Conservation (phyloP, 2,329 filamentous ascomycete species). For the Magnaporthiopsis rhizophila region DNA sequence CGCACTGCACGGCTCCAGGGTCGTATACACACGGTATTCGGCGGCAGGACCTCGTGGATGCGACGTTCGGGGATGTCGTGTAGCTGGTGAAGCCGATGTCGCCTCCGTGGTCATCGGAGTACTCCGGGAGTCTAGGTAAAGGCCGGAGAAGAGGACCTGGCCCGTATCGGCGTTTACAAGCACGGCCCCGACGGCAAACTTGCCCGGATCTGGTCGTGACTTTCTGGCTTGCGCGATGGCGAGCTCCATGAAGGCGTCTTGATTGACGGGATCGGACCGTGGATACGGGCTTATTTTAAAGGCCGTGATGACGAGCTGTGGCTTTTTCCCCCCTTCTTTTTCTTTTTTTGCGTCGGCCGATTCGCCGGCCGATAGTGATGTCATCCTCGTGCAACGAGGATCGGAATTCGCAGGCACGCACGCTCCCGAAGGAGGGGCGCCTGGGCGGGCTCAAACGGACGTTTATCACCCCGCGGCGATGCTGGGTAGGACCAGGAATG, state of each 20-base stretch:
- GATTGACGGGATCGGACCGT: constrained; percentile 16
- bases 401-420: no score
- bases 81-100: constrained; percentile 28
- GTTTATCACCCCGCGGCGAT: no score
- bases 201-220: constrained; percentile 27
- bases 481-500: no score
- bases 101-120: constrained; percentile 26
- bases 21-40: constrained; percentile 33
- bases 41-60: constrained; percentile 27
- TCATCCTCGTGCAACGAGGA: no score
- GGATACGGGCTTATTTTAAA: neutral
- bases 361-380: no score
- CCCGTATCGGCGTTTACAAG: constrained; percentile 28
- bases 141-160: constrained; percentile 32
- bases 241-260: constrained; percentile 29
- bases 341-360: no score
- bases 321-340: no score
- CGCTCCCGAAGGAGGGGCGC: no score
- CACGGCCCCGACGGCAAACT: constrained; percentile 34
- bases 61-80: constrained; percentile 26
- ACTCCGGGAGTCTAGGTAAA: constrained; percentile 31
- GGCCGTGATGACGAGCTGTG: neutral
- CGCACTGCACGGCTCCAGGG: constrained; percentile 37
- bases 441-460: no score
- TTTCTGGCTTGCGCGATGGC: constrained; percentile 26